Evolutionary conservation across 2,329 filamentous ascomycete genomes (phyloP), one percentile per base, ranked within the genome.

Genomic region (Aspergillus uvarum): DNA sequence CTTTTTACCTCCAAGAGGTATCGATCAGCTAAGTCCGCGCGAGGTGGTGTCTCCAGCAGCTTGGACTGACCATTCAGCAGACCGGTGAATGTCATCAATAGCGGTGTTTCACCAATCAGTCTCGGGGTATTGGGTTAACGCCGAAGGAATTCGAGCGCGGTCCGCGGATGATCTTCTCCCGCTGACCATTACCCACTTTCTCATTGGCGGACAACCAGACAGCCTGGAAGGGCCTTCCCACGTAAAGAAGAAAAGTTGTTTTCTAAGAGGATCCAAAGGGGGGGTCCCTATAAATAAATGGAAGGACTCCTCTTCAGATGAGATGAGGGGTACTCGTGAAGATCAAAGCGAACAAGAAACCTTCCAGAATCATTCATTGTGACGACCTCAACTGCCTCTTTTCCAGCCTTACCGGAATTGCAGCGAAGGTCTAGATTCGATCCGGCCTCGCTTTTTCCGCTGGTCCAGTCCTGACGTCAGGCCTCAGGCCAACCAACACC

Each of bases 321-420:
- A 16, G 16, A 35, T 44, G 16, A 44, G 38, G 14, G 14, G 32
- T 35, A 16, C 32, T 35, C 14, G 12, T 12, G 38, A 16, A 44
- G 38, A 44, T 44, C 38, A 44, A 44, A 5, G 5, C 14, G n/a
- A 19, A 44, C 19, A 19, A 35, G 32, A 35, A 35, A 10, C n/a
- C 38, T 44, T 47, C n/a, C 7, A 14, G 8, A 3, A 24, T 54
- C 12, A 16, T 14, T 22, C 21, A 12, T 51, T 16, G 29, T 32
- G 22, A 44, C 24, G 38, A 22, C 5, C 24, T 29, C 35, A 42
- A 22, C 24, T 38, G 47, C 38, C n/a, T 42, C 16, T 10, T 19
- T 47, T 44, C 29, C 52, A 54, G 52, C 52, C 52, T 54, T 54
- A 54, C 52, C 38, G 52, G 52, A 16, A 54, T 54, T 54, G 52